Evolutionary conservation across 192 early-diverging fungal genomes (phyloP).

Genomic region (Borealophlyctis nickersoniae): DNA sequence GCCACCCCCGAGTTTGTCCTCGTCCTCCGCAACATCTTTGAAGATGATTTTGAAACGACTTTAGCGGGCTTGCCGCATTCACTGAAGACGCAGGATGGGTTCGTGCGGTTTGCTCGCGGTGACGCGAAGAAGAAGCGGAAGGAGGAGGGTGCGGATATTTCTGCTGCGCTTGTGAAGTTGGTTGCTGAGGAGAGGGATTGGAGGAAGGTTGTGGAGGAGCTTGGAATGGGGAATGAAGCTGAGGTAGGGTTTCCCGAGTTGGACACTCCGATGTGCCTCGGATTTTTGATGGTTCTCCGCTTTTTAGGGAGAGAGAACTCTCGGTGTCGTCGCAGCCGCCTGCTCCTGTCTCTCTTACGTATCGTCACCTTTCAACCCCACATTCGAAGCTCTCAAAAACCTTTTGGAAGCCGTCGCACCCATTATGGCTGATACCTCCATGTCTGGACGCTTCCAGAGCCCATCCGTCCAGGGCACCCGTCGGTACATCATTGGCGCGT

Average conservation of each 20-base stretch:
- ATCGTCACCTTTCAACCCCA: slow-evolving; percentile 14
- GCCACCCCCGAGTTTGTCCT: slow-evolving; percentile 9
- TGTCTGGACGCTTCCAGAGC: no score
- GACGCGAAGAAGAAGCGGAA: slow-evolving; percentile 10
- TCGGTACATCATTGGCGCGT: neutral
- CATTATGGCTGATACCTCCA: no score
- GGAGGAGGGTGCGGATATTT: slow-evolving; percentile 25
- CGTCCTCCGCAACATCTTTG: slow-evolving; percentile 15
- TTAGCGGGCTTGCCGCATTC: slow-evolving; percentile 10
- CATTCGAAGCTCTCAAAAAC: neutral
- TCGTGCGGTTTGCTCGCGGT: slow-evolving; percentile 3
- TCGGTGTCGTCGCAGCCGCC: slow-evolving; percentile 9
- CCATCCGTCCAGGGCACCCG: no score
- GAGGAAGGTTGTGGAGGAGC: slow-evolving; percentile 40
- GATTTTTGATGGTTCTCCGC: no score
- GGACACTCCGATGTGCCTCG: no score
- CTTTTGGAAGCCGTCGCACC: slow-evolving; percentile 5
- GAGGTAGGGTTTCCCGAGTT: no score
- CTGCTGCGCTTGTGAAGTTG: slow-evolving; percentile 35
- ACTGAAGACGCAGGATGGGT: slow-evolving; percentile 6
- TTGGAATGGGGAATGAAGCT: slow-evolving; percentile 21
- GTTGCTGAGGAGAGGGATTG: slow-evolving; percentile 44
- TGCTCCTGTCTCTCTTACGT: slow-evolving; percentile 19
- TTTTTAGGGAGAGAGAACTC: neutral
- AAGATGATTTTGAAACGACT: neutral